Conservation (phyloP, 2,329 filamentous ascomycete species). For the Tolypocladium tundrense region DNA sequence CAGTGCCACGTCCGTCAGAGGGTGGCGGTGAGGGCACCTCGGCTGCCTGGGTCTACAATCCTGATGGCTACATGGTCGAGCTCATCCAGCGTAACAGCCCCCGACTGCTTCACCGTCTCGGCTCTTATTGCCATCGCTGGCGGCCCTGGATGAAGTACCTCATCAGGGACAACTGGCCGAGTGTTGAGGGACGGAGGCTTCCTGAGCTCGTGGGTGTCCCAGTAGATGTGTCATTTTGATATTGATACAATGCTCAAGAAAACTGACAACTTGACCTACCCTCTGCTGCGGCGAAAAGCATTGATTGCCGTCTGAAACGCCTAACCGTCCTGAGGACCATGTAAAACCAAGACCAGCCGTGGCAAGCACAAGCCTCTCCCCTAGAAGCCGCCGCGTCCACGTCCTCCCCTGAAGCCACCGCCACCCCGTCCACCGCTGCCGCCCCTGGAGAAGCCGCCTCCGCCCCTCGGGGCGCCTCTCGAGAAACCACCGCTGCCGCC, state of each 20-base stretch:
- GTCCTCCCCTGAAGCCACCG: conserved; percentile 16
- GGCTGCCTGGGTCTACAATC: no score
- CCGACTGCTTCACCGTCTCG: no score
- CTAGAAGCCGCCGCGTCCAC: conserved; percentile 1
- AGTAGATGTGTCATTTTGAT: conserved; percentile 2
- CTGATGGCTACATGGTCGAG: no score
- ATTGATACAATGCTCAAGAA: background rate
- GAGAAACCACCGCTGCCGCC: conserved; percentile 9
- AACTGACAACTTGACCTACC: conserved; percentile 1
- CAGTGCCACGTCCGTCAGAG: no score
- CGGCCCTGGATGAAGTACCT: no score
- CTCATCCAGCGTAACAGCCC: no score
- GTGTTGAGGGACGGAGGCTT: background rate
- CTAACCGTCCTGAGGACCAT: conserved; percentile 2
- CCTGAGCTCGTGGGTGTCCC: background rate
- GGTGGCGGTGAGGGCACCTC: no score
- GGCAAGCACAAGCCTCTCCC: background rate
- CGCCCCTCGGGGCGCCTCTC: conserved; percentile 11
- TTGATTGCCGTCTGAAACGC: conserved; percentile 4
- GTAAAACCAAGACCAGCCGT: conserved; percentile 3
- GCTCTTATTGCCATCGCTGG: no score
- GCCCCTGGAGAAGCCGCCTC: conserved; percentile 21
- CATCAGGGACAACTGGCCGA: background rate
- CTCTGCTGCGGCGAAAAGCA: conserved; percentile 8
- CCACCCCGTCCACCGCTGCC: conserved; percentile 13